Evolutionary conservation across 2,329 filamentous ascomycete species (phyloP), one percentile per base, ranked within the genome.

Genomic region (Exophiala sideris): DNA sequence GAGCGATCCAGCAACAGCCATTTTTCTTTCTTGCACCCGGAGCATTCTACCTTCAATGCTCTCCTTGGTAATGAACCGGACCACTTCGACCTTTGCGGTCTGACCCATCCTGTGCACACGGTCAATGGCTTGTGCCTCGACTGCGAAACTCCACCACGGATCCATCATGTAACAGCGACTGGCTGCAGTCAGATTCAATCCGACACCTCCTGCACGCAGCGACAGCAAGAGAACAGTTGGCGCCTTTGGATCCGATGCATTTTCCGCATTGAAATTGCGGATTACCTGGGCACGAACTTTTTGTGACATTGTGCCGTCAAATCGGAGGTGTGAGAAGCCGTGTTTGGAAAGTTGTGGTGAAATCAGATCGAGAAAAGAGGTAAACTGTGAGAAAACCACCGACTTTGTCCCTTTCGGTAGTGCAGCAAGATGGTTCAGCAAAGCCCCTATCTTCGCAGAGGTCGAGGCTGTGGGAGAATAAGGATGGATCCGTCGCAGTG

Each of bases 121-220:
- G 74, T 99, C 94, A 66, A 99, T 97, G 7, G 94, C 94, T 72
- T 99, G 94, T 4, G 91, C 90, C 72, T 99, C 94, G 10, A 97
- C 86, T 0, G 94, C 91, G 71, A 92, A 99, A 67, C 89, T 95
- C 94, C 94, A 99, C 94, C 94, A 99, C 0, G 94, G 94, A 71
- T 99, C 94, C 94, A 99, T 97, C 88, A 99, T 95, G 74, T 87
- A 99, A 4, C 99, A 95, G 50, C 89, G 79, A 60, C 86, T 89
- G 5, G 94, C 94, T 62, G 85, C 86, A 0, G 92, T 97, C 57
- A 99, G 73, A 67, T 99, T 99, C 40, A 99, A 77, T 0, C 94
- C 94, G 0, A 99, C 94, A 20, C 94, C 95, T 3, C 95, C 94
- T 0, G 95, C 94, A 16, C 90, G 82, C 52, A 99, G 76, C 64